Base-by-base conservation (phyloP, 306 rosid genomes). In the Betula pendula region DNA sequence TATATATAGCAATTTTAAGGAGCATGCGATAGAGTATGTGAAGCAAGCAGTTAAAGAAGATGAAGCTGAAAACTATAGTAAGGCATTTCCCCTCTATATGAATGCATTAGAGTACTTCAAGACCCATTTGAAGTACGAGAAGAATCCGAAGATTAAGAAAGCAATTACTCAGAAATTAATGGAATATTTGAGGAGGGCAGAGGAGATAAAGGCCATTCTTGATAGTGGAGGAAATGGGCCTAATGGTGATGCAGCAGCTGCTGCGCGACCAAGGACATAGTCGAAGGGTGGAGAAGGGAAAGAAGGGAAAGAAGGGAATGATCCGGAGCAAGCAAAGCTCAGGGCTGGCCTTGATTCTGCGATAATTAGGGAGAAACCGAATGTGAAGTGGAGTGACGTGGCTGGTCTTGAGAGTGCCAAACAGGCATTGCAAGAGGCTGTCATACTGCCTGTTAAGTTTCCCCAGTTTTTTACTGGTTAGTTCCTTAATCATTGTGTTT, bases 1-100 rank as follows among this genome's bases (percentile, higher is more conserved):
- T 94, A n/a, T n/a, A n/a, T n/a, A n/a, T n/a, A n/a, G n/a, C 92
- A 94, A 94, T 87, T 94, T 92, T 80, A 94, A 92, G 83, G 97
- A 92, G 85, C 98, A 90, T 53, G 97, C 98, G 8, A 94, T 92
- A 25, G 97, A 88, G 88, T 92, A 83, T 88, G 97, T 92, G 83
- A 90, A 92, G 76, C 96, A 94, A 75, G 98, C 98, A 17, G 97
- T 94, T 48, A 87, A 87, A n/a, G 96, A 92, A 84, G 98, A 94
- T 82, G 90, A 90, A 78, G 85, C 86, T 13, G 93, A 96, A 0
- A 92, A 94, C 83, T 94, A 92, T 83, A 91, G 93, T 0, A 94
- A 94, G 84, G 98, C 98, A 25, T 94, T 92, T 56, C 98, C 93
- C 19, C 75, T 94, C 43, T 94, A 94, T 82, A 94, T 85, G 97